phyloP scores from a whole-genome alignment of 768 basidiomycete genomes.

The Leccinum barrowsii region DNA sequence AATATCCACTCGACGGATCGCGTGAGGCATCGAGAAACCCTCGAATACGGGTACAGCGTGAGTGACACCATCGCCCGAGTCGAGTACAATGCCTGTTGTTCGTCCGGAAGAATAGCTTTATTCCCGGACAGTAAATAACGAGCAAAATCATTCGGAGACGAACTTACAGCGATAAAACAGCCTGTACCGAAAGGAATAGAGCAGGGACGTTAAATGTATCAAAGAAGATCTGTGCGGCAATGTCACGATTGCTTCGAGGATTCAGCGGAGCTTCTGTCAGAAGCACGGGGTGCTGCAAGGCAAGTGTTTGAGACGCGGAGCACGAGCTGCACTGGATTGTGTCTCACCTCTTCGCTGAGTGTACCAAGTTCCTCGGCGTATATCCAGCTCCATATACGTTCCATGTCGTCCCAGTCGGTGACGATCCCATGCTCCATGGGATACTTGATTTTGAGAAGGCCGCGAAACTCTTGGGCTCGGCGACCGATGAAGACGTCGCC shows the following conservation, averaged over 20 bases:
- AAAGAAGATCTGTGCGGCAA: conserved; percentile 98
- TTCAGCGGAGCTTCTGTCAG: conserved; percentile 97
- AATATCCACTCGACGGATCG: conserved; percentile 92
- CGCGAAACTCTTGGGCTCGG: conserved; percentile 92
- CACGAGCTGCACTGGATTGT: not conserved
- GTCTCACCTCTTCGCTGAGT: conserved; percentile 87
- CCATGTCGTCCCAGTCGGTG: conserved; percentile 99
- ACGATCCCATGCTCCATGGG: conserved; percentile 99
- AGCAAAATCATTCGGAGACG: not conserved
- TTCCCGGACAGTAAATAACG: conserved; percentile 11
- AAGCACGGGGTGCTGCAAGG: conserved; percentile 85
- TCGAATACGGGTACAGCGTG: conserved; percentile 99
- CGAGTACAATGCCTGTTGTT: conserved; percentile 98
- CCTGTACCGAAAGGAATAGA: conserved; percentile 94
- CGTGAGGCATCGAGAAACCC: conserved; percentile 99
- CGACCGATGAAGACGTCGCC: conserved; percentile 96
- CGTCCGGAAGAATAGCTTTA: conserved; percentile 94
- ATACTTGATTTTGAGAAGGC: conserved; percentile 95
- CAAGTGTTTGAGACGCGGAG: conserved; percentile 10
- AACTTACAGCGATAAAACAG: conserved; percentile 89
- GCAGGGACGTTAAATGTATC: conserved; percentile 99
- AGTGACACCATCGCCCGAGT: conserved; percentile 98
- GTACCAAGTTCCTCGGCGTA: conserved; percentile 95
- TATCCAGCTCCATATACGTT: conserved; percentile 98
- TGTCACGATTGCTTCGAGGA: conserved; percentile 92